phyloP scores from a whole-genome alignment of 192 early-diverging fungal genomes.

The Paraglomus occultum region DNA sequence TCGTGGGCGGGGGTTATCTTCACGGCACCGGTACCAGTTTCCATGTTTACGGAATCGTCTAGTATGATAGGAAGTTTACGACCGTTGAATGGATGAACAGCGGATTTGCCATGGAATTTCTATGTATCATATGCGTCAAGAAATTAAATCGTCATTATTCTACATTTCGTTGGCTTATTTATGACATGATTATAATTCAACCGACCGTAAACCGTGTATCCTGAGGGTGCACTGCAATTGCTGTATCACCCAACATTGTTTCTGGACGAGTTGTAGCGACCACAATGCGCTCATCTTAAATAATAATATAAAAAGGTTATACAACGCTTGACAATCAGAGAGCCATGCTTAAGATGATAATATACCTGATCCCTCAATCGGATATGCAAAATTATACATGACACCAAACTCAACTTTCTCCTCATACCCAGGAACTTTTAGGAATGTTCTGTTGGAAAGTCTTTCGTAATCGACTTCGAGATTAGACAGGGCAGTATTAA shows the following conservation, averaged over 20 bases:
- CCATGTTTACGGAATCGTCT: conserved; percentile 86
- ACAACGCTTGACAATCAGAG: conserved; percentile 1
- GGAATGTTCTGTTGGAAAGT: conserved; percentile 77
- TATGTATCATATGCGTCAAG: conserved; percentile 13
- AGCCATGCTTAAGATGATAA: neutral
- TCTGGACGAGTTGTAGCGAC: conserved; percentile 99
- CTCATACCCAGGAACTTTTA: conserved; percentile 90
- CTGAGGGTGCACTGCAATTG: conserved; percentile 90
- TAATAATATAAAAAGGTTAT: neutral
- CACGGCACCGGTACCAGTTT: conserved; percentile 97
- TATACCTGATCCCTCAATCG: conserved; percentile 68
- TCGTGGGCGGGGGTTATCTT: conserved; percentile 99
- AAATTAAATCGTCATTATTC: neutral
- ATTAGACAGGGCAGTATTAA: conserved; percentile 96
- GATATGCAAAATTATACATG: conserved; percentile 92
- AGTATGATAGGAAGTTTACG: conserved; percentile 88
- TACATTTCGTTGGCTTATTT: neutral
- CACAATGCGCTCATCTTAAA: conserved; percentile 74
- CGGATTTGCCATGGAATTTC: conserved; percentile 93
- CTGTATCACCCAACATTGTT: conserved; percentile 99
- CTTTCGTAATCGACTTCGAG: conserved; percentile 95
- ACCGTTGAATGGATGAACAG: conserved; percentile 89
- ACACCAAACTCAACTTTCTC: conserved; percentile 99
- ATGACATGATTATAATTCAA: neutral
- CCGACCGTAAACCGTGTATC: conserved; percentile 85